Percentiles rank a stretch among this genome's conserved stretches.
Conservation (phyloP, 176 grass and related monocot species). For the Carex littledalei region DNA sequence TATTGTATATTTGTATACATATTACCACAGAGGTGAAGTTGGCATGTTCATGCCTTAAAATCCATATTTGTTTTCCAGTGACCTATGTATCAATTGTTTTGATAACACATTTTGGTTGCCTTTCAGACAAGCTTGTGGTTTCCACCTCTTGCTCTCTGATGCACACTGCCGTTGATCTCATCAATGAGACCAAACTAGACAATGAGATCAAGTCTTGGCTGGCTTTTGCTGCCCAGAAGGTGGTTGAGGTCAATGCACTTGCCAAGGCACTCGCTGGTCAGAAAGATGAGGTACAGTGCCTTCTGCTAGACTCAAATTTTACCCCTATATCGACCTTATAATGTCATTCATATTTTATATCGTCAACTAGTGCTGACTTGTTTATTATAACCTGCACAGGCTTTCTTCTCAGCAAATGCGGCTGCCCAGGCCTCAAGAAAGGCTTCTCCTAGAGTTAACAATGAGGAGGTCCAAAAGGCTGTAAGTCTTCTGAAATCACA, state of each 20-base stretch:
- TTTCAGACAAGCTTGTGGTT: constrained; percentile 86
- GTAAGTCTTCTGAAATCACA: constrained; percentile 48
- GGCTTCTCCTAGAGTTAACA: constrained; percentile 84
- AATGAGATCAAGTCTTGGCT: constrained; percentile 95
- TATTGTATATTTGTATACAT: not conserved
- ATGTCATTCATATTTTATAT: not conserved
- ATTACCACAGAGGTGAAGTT: not conserved
- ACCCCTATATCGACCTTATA: not conserved
- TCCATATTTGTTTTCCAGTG: constrained; percentile 22
- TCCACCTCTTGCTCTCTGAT: constrained; percentile 93
- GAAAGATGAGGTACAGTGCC: constrained; percentile 59
- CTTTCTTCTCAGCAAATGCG: constrained; percentile 78
- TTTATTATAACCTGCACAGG: constrained; percentile 39
- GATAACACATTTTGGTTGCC: not conserved
- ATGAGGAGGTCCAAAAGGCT: constrained; percentile 79
- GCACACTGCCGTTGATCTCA: constrained; percentile 95
- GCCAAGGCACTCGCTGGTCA: constrained; percentile 74
- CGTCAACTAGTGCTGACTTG: constrained; percentile 8
- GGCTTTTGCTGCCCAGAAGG: constrained; percentile 97
- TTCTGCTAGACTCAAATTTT: not conserved
- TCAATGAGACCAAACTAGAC: constrained; percentile 91
- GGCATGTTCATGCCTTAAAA: not conserved
- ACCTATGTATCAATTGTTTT: not conserved
- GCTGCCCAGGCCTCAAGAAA: constrained; percentile 81
- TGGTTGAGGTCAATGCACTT: constrained; percentile 91